Conservation (phyloP, 148 eudicot species). For the Diospyros lotus region DNA sequence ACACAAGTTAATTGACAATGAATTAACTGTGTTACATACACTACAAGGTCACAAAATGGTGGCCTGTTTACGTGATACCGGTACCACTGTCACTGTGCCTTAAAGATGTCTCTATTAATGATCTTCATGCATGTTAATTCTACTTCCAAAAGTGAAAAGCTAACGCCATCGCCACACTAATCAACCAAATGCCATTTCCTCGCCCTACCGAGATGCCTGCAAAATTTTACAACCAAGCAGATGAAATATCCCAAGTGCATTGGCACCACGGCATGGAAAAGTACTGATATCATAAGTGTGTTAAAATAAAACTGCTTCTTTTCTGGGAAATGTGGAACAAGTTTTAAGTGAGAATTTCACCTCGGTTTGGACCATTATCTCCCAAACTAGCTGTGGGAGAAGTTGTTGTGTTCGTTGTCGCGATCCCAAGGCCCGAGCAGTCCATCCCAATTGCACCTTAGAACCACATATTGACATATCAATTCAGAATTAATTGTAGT, state of each 20-base stretch:
- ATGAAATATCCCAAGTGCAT: not conserved
- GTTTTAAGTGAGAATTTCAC: slow-evolving; percentile 9
- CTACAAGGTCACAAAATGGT: too few species aligned
- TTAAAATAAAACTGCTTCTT: not conserved
- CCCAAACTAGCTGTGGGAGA: slow-evolving; percentile 22
- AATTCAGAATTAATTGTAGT: not conserved
- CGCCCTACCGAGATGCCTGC: slow-evolving; percentile 5
- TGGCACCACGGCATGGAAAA: not conserved
- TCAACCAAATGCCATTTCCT: slow-evolving; percentile 6
- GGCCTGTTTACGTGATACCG: too few species aligned
- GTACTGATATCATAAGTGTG: not conserved
- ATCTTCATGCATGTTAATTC: not conserved
- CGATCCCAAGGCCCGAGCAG: slow-evolving; percentile 43
- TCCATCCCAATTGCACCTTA: slow-evolving; percentile 59
- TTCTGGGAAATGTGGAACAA: not conserved
- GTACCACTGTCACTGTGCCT: too few species aligned
- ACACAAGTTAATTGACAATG: too few species aligned
- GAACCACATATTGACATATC: not conserved
- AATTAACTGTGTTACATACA: too few species aligned
- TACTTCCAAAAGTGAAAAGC: slow-evolving; percentile 7
- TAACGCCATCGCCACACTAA: not conserved
- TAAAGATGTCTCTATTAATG: too few species aligned
- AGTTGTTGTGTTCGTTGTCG: slow-evolving; percentile 23
- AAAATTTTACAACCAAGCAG: slow-evolving; percentile 2
- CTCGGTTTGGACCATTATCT: slow-evolving; percentile 18